A percentile compares a stretch with the other conserved stretches of the same genome.
phyloP scores from a whole-genome alignment of 2,329 filamentous ascomycete species.

The Phaeophleospora eucalypticola region DNA sequence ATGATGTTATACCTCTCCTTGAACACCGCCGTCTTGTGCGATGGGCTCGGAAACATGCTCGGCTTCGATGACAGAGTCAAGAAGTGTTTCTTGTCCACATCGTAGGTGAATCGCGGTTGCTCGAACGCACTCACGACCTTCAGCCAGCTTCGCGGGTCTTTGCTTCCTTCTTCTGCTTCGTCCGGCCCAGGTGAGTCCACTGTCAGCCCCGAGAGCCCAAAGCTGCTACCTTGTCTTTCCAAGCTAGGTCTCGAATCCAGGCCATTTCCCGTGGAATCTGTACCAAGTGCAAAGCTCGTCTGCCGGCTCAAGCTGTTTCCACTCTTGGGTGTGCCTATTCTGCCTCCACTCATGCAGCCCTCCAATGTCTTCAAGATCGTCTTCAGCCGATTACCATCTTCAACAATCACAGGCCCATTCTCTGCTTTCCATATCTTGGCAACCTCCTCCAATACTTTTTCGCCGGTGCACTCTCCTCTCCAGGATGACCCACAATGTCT shows the following conservation, averaged over 20 bases:
- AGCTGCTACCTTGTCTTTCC: constrained; percentile 60
- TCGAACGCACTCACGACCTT: constrained; percentile 80
- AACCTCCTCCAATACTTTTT: constrained; percentile 86
- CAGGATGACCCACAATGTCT: constrained; percentile 93
- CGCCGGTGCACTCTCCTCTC: constrained; percentile 90
- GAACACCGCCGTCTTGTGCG: constrained; percentile 80
- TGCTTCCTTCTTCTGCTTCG: constrained; percentile 55
- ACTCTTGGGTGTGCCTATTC: constrained; percentile 51
- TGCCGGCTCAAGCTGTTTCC: constrained; percentile 55
- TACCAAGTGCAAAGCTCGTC: constrained; percentile 60
- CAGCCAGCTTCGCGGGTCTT: constrained; percentile 75
- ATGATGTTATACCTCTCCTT: constrained; percentile 88
- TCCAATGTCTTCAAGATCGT: constrained; percentile 80
- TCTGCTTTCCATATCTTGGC: constrained; percentile 88
- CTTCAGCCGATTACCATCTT: constrained; percentile 68
- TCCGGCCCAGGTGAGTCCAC: constrained; percentile 47
- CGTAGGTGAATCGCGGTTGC: constrained; percentile 75
- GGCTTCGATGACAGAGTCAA: constrained; percentile 54
- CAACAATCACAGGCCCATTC: constrained; percentile 85
- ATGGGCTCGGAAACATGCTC: constrained; percentile 62
- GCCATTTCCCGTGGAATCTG: constrained; percentile 28
- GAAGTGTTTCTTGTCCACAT: constrained; percentile 82
- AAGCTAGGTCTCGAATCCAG: constrained; percentile 32
- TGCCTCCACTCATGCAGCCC: constrained; percentile 84
- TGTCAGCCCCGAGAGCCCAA: constrained; percentile 51